A percentile compares a stretch with the other conserved stretches of the same genome.
Conservation (phyloP, 352 stramenopile genomes). For the Phytophthora pinifolia region DNA sequence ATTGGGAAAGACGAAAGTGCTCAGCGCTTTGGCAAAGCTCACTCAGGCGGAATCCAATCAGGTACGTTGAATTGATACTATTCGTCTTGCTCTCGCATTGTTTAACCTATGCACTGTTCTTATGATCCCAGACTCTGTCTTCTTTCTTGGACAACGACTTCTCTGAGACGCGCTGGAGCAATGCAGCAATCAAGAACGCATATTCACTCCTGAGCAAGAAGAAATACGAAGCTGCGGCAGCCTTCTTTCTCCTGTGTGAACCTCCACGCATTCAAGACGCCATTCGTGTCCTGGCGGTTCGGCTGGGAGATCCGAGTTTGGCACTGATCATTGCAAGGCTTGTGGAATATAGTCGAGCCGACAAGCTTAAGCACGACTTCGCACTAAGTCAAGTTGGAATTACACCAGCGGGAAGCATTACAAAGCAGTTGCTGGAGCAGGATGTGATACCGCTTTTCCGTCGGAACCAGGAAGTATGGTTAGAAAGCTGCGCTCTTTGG, state of each 20-base stretch:
- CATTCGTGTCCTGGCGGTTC: slow-evolving; percentile 86
- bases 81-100: background rate
- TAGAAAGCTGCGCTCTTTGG: slow-evolving; percentile 80
- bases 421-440: slow-evolving; percentile 59
- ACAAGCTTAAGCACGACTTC: slow-evolving; percentile 59
- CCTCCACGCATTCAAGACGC: slow-evolving; percentile 92
- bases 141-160: slow-evolving; percentile 85
- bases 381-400: slow-evolving; percentile 58
- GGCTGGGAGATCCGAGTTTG: slow-evolving; percentile 87
- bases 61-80: slow-evolving; percentile 26
- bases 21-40: slow-evolving; percentile 72
- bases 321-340: slow-evolving; percentile 90
- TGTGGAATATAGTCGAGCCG: slow-evolving; percentile 71
- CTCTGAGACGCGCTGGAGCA: slow-evolving; percentile 74
- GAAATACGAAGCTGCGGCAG: slow-evolving; percentile 85
- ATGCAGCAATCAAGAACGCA: slow-evolving; percentile 93
- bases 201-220: slow-evolving; percentile 95
- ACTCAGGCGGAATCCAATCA: slow-evolving; percentile 72
- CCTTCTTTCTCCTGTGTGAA: slow-evolving; percentile 94
- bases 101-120: background rate
- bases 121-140: slow-evolving; percentile 53
- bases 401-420: slow-evolving; percentile 49
- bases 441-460: slow-evolving; percentile 74
- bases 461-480: slow-evolving; percentile 57
- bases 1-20: slow-evolving; percentile 78